Conservation (phyloP, 2,329 filamentous ascomycete species). For the Fusarium praegraminearum region DNA sequence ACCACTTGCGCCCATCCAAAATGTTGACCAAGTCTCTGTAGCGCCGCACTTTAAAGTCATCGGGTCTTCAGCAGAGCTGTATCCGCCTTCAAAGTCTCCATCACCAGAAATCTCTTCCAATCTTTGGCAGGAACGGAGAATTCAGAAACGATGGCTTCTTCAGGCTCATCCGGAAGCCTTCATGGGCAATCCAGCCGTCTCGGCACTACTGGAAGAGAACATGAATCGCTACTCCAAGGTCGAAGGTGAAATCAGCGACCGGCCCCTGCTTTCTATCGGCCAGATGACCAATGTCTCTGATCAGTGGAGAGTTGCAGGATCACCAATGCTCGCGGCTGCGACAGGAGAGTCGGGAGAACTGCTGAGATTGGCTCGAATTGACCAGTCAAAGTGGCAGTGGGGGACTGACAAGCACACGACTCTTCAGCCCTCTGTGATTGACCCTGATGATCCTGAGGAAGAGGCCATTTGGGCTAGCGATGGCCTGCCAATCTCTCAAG, state of each 20-base stretch:
- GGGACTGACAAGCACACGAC: constrained; percentile 57
- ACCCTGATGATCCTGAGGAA: constrained; percentile 58
- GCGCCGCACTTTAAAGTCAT: constrained; percentile 51
- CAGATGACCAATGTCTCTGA: constrained; percentile 60
- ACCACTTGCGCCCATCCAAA: constrained; percentile 6
- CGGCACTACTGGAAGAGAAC: constrained; percentile 54
- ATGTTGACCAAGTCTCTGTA: constrained; percentile 28
- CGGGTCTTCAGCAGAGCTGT: constrained; percentile 52
- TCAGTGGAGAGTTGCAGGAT: constrained; percentile 41
- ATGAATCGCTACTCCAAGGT: constrained; percentile 48
- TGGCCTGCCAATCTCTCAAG: constrained; percentile 61
- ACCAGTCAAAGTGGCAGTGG: constrained; percentile 68
- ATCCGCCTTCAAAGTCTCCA: constrained; percentile 49
- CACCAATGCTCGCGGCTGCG: constrained; percentile 60
- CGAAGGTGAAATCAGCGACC: constrained; percentile 42
- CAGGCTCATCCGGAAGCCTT: constrained; percentile 64
- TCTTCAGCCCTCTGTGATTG: constrained; percentile 61
- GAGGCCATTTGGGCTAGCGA: constrained; percentile 67
- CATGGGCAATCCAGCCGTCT: constrained; percentile 53
- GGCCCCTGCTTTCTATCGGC: constrained; percentile 66
- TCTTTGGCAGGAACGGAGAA: constrained; percentile 49
- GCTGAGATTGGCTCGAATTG: constrained; percentile 66
- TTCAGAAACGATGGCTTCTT: constrained; percentile 63
- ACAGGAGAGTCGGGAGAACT: constrained; percentile 70
- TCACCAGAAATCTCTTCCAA: constrained; percentile 43